These are phyloP conservation scores for Phylloporus scabripes DNA, from an alignment of 768 basidiomycete genomes.

Conservation along the genomic window DNA sequence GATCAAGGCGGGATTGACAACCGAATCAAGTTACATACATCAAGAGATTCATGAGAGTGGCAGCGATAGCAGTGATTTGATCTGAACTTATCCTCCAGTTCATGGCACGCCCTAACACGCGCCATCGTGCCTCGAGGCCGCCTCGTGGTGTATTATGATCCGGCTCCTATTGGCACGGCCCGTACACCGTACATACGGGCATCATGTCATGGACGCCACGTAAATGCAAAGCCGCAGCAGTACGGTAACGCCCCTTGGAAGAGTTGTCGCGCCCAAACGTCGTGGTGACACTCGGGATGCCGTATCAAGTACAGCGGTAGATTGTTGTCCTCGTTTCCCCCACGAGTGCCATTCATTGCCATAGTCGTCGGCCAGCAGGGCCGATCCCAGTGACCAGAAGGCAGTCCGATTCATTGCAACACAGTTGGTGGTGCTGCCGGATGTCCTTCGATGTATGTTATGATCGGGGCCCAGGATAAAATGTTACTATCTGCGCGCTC, in stretches of 20 bases:
- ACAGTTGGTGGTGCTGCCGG: too few relatives aligned
- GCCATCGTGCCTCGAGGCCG: conserved; percentile 13
- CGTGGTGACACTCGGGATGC: not conserved
- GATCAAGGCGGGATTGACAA: not conserved
- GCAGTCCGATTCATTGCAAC: not conserved
- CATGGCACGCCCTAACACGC: not conserved
- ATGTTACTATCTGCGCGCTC: not conserved
- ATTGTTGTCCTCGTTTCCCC: not conserved
- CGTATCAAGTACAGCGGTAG: not conserved
- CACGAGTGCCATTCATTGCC: not conserved
- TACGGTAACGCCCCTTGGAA: not conserved
- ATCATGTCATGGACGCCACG: not conserved
- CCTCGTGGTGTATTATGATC: conserved; percentile 5
- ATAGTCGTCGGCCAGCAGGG: not conserved
- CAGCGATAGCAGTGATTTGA: not conserved
- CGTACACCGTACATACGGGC: not conserved
- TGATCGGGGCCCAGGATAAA: not conserved
- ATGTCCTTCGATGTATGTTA: too few relatives aligned
- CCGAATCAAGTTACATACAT: not conserved
- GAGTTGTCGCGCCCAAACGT: not conserved
- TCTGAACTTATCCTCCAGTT: too few relatives aligned
- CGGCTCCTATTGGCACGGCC: not conserved
- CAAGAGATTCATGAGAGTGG: not conserved
- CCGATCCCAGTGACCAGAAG: not conserved
- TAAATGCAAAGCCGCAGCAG: too few relatives aligned